Evolutionary conservation across 352 stramenopile species (phyloP).

Genomic region (Phytophthora rubi): DNA sequence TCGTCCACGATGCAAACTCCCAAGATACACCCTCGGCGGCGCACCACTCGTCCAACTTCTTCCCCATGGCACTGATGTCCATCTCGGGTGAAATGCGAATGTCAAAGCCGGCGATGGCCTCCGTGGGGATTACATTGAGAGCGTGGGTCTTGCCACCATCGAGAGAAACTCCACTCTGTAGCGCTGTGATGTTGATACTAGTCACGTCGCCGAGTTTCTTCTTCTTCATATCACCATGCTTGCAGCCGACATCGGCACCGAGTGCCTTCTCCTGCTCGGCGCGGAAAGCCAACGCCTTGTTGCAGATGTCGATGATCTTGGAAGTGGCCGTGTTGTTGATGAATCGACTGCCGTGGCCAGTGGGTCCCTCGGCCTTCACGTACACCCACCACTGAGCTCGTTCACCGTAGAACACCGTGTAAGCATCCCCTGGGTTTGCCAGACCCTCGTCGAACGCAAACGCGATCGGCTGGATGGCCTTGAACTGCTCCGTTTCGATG

Average conservation of each 20-base stretch:
- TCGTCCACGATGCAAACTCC: constrained; percentile 61
- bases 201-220: constrained; percentile 96
- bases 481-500: constrained; percentile 84
- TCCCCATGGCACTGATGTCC: constrained; percentile 58
- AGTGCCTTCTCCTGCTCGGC: constrained; percentile 89
- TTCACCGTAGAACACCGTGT: constrained; percentile 97
- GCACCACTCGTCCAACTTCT: constrained; percentile 93
- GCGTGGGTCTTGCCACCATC: constrained; percentile 87
- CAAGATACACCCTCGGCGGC: constrained; percentile 84
- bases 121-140: constrained; percentile 94
- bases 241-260: constrained; percentile 77
- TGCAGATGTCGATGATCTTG: constrained; percentile 92
- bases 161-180: constrained; percentile 89
- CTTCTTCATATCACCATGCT: constrained; percentile 92
- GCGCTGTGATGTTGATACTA: constrained; percentile 94
- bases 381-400: constrained; percentile 93
- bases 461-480: constrained; percentile 81
- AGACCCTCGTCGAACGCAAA: constrained; percentile 97
- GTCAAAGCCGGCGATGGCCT: constrained; percentile 93
- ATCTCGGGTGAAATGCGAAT: constrained; percentile 94
- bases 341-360: constrained; percentile 93
- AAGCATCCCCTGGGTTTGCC: constrained; percentile 88
- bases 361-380: constrained; percentile 77
- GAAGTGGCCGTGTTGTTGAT: constrained; percentile 95
- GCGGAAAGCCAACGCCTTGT: constrained; percentile 90